Conservation (phyloP, 805 yeast species). For the Candida takata region DNA sequence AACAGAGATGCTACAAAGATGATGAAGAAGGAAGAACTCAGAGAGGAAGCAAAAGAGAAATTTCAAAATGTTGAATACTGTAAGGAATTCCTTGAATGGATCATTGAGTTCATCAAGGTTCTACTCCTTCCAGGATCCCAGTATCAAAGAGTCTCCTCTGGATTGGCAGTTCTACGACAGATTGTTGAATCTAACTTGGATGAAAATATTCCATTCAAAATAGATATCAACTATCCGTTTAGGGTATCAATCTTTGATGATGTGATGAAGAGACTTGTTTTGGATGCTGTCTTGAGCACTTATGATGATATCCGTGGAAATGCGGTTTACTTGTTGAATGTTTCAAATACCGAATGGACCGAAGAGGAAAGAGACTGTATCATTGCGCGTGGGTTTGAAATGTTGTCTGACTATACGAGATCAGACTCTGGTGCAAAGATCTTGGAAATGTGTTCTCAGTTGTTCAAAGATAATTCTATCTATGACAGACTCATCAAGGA, state of each 20-base stretch:
- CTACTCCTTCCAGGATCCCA: conserved; percentile 51
- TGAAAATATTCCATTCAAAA: conserved; percentile 32
- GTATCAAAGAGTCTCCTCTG: conserved; percentile 44
- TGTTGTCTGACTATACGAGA: conserved; percentile 43
- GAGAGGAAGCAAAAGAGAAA: conserved; percentile 29
- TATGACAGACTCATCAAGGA: conserved; percentile 27
- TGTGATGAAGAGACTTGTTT: conserved; percentile 38
- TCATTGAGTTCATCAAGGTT: conserved; percentile 29
- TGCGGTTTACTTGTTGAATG: conserved; percentile 38
- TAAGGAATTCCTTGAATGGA: conserved; percentile 33
- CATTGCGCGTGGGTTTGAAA: conserved; percentile 25
- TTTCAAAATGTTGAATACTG: conserved; percentile 26
- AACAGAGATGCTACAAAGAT: conserved; percentile 44
- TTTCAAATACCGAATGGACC: conserved; percentile 18
- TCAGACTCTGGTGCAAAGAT: conserved; percentile 78
- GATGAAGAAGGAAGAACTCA: conserved; percentile 30
- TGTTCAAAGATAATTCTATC: conserved; percentile 27
- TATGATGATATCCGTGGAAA: conserved; percentile 68
- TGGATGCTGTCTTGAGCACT: conserved; percentile 60
- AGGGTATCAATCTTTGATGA: conserved; percentile 34
- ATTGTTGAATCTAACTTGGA: conserved; percentile 55
- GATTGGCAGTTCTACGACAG: conserved; percentile 39
- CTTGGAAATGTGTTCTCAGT: conserved; percentile 41
- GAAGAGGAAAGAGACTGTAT: conserved; percentile 10
- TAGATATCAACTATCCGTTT: conserved; percentile 44